Base-by-base conservation (phyloP, 108 stramenopile species). In the Pelagomonas calceolata region DNA sequence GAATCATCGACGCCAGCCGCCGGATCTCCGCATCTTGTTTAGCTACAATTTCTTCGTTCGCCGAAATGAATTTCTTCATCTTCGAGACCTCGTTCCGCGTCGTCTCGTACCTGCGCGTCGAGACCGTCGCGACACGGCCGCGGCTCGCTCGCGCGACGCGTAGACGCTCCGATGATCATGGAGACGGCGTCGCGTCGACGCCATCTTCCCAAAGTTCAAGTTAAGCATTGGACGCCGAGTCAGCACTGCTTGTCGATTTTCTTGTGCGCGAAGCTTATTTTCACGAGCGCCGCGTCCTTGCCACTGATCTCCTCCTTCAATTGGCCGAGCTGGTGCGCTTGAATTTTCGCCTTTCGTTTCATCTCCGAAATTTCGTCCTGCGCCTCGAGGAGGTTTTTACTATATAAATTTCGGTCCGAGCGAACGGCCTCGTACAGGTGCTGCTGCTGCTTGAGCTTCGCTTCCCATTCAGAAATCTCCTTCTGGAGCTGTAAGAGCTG, bases 231-330 rank as follows among this genome's bases (percentile, higher is more conserved):
- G 21, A 66, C 39, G 26, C 35, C n/a, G n/a, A n/a, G n/a, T n/a
- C n/a, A n/a, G n/a, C n/a, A 81, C 71, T 80, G 78, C 67, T 86
- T 83, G 69, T 83, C 79, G 65, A 83, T 81, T 74, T 77, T 73
- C 68, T 88, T 85, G 70, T 81, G 79, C 45, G 89, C 91, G 67
- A 79, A 90, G 77, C 85, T 85, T 70, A 86, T 88, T 73, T 88
- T 90, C 32, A 89, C 85, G 32, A 92, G 72, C 12, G 88, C 87
- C 21, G 85, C 77, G 78, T 91, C 91, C 81, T 87, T 87, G 43
- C 74, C 83, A 7, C 70, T 66, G 30, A 85, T 75, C 45, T 84
- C 84, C 68, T 85, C 85, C 73, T 87, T 88, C 34, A 92, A 83
- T 71, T 88, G 82, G 70, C 84, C 86, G 31, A 90, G 80, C 76